Percentiles rank a stretch among this genome's conserved stretches.
phyloP scores from a whole-genome alignment of 306 rosid species.

The Lathyrus sativus region DNA sequence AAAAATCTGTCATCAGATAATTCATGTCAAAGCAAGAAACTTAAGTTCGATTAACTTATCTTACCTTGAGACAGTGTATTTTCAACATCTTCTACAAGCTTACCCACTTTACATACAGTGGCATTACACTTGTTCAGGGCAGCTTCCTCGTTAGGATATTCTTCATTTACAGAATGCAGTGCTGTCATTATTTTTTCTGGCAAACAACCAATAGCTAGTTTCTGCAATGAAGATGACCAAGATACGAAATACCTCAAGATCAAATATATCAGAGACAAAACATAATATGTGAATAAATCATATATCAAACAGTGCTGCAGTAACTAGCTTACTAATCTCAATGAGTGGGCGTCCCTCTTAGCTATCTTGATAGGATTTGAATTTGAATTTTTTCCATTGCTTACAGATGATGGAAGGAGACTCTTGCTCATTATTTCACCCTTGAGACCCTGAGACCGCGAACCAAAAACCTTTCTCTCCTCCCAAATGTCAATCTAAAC shows the following conservation, averaged over 20 bases:
- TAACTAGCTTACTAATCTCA: conserved; percentile 75
- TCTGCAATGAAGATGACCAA: conserved; percentile 58
- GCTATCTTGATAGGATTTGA: conserved; percentile 81
- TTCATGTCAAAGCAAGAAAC: conserved; percentile 18
- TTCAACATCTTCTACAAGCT: conserved; percentile 68
- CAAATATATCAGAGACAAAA: conserved; percentile 34
- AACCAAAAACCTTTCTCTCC: conserved; percentile 93
- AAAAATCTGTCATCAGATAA: conserved; percentile 1
- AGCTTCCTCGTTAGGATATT: conserved; percentile 65
- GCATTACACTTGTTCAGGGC: conserved; percentile 63
- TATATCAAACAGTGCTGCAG: conserved; percentile 34
- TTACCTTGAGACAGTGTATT: conserved; percentile 72
- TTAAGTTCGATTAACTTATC: conserved; percentile 21
- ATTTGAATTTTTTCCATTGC: conserved; percentile 61
- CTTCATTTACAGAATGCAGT: conserved; percentile 81
- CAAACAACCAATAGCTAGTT: conserved; percentile 84
- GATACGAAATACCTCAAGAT: conserved; percentile 32
- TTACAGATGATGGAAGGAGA: conserved; percentile 55
- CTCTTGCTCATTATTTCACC: conserved; percentile 75
- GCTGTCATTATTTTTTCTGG: conserved; percentile 83
- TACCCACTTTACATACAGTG: conserved; percentile 51
- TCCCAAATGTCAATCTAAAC: conserved; percentile 91
- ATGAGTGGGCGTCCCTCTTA: conserved; percentile 82
- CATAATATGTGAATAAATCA: conserved; percentile 24
- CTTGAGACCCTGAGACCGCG: conserved; percentile 86